Evolutionary conservation across 2,329 filamentous ascomycete species (phyloP), one percentile per base, ranked within the genome.

Genomic region (Magnaporthales sp.): DNA sequence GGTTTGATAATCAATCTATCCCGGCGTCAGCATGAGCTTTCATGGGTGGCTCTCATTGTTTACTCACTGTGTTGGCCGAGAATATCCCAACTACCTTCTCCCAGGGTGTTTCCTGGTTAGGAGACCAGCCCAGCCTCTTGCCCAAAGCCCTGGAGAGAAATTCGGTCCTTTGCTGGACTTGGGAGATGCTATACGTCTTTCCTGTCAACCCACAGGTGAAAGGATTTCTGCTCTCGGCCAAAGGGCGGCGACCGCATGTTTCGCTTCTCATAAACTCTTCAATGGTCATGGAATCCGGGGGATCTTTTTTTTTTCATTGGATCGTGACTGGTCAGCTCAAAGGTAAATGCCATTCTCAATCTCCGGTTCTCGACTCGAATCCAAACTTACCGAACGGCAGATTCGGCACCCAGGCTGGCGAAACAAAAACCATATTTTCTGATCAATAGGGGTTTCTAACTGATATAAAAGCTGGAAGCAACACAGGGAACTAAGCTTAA

Each of bases 201-300:
- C 71, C 71, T 4, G 71, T 70, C 10, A 73, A 66, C 62, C 71
- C 71, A 62, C 72, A 73, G 27, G 71, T 72, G 68, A 69, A 73
- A 13, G 71, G 71, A 31, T 71, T 69, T 61, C 68, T 67, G 24
- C 91, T 89, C 68, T 85, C 80, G 32, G 83, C 81, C 10, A 91
- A 77, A 10, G 91, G 83, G 65, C 80, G 77, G 62, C 91, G 86
- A 46, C 91, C 91, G 73, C 91, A 85, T 62, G 83, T 78, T 71
- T 94, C 91, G 71, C 88, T 85, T 68, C 88, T 84, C 80, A 96
- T 88, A 77, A 96, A 96, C 65, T 94, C 87, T 70, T 84, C 84
- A 67, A 96, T 83, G 5, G 91, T 83, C 71, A 96, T 83, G 31
- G 86, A 86, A 75, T 95, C 91, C 19, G 91, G 91, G 10, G 89